These are phyloP conservation scores for Trifolium pratense DNA, from an alignment of 306 rosid species.

Conservation along the genomic window DNA sequence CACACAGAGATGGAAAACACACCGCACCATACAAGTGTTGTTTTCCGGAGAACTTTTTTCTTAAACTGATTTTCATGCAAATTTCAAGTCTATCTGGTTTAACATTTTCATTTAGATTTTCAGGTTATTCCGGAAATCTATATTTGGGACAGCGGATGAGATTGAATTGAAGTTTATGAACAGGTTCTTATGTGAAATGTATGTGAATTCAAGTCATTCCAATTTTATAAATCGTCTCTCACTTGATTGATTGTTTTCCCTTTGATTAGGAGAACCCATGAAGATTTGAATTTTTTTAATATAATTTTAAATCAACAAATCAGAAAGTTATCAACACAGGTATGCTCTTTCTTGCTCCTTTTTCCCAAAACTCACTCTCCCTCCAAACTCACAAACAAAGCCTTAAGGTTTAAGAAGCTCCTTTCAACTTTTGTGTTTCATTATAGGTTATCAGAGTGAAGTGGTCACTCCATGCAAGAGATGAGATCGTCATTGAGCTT, in stretches of 20 bases:
- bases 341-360: conserved; percentile 50
- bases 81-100: background rate
- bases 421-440: conserved; percentile 18
- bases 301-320: conserved; percentile 90
- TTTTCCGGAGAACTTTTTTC: background rate
- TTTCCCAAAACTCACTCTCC: too few species aligned
- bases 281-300: conserved; percentile 78
- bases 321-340: conserved; percentile 85
- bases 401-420: too few species aligned
- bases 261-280: conserved; percentile 76
- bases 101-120: conserved; percentile 40
- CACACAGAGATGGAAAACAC: too few species aligned
- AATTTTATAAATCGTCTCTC: conserved; percentile 20
- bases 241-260: conserved; percentile 16
- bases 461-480: conserved; percentile 97
- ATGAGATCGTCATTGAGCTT: conserved; percentile 88
- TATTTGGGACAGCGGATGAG: conserved; percentile 93
- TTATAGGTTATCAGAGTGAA: conserved; percentile 95
- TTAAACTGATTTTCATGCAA: too few species aligned
- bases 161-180: conserved; percentile 92
- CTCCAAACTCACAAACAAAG: too few species aligned
- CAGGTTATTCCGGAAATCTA: conserved; percentile 90
- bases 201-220: conserved; percentile 24
- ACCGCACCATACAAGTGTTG: too few species aligned
- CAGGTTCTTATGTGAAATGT: conserved; percentile 62